Base-by-base conservation (phyloP, 192 early-diverging fungal genomes). In the Coemansia sp. region DNA sequence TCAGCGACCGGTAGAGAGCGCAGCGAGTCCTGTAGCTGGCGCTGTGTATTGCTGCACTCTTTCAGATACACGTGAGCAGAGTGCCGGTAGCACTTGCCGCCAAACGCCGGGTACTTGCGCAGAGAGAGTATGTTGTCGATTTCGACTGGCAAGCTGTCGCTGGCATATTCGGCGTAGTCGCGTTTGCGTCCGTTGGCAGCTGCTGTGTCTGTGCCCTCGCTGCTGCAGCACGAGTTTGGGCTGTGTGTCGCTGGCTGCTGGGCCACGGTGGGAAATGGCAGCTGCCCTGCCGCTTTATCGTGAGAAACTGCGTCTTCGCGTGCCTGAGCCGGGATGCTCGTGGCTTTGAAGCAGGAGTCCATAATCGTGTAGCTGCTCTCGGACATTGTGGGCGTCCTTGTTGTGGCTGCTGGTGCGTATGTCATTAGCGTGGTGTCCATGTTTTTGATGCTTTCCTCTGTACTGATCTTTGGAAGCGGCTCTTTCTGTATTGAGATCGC, bases 1-100 rank as follows among this genome's bases (percentile, higher is more conserved):
- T 87, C 89, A 11, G 67, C 56, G 38, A 68, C 71, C 32, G 85
- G 86, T 20, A 93, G 76, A 28, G 76, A 79, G 52, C 80, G 80
- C 62, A 91, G 83, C 67, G 88, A 83, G 81, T 85, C 51, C 28
- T 82, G 72, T 60, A 85, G 73, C 63, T 79, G 65, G 16, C 65
- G 73, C 54, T 73, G 72, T 10, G 64, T 78, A 25, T 67, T 64
- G 50, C 59, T 62, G 42, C 67, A 71, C 60, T 82, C 83, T 6
- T 69, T 71, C 34, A 82, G 56, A 29, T 85, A 81, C 34, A 79
- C 73, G 52, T 77, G 72, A 25, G 78, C 69, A n/a, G 72, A 67
- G 55, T 85, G 83, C 28, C 83, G 68, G 60, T 85, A 85, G 68
- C 83, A 84, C 58, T 68, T 68, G 64, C 82, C 82, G 38, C 75